Evolutionary conservation across 2,329 filamentous ascomycete genomes (phyloP).

Genomic region (Orbilia quercus): DNA sequence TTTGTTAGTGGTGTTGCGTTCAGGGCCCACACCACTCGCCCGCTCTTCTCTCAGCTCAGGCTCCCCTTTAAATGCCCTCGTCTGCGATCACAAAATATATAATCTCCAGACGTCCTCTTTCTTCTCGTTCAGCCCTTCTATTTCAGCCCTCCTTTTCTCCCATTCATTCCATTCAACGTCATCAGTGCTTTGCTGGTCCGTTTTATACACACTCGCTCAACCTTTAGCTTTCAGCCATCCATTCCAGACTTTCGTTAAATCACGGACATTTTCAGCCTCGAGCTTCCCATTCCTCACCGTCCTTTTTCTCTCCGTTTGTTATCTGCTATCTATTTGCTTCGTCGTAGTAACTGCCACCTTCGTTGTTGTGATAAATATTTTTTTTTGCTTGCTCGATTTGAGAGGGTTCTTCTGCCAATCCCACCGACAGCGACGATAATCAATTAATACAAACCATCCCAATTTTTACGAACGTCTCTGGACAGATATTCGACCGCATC

Average conservation of each 20-base stretch:
- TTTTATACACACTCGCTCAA: conserved; percentile 19
- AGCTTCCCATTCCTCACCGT: conserved; percentile 18
- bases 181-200: conserved; percentile 25
- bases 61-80: conserved; percentile 16
- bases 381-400: conserved; percentile 13
- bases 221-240: conserved; percentile 28
- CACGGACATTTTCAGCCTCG: conserved; percentile 39
- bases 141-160: conserved; percentile 3
- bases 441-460: too few species aligned
- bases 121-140: neutral
- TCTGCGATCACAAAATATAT: conserved; percentile 17
- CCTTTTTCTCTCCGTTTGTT: conserved; percentile 21
- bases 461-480: conserved; percentile 34
- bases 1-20: neutral
- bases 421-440: conserved; percentile 17
- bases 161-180: conserved; percentile 38
- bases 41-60: conserved; percentile 13
- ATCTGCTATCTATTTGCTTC: conserved; percentile 16
- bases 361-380: conserved; percentile 32
- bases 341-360: conserved; percentile 22
- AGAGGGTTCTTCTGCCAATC: conserved; percentile 3
- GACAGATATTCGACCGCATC: conserved; percentile 40
- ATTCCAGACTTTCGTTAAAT: conserved; percentile 51
- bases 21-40: conserved; percentile 19
- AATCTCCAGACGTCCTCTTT: conserved; percentile 8